Evolutionary conservation across 2,329 filamentous ascomycete genomes (phyloP).

Genomic region (Curvularia spicifera): DNA sequence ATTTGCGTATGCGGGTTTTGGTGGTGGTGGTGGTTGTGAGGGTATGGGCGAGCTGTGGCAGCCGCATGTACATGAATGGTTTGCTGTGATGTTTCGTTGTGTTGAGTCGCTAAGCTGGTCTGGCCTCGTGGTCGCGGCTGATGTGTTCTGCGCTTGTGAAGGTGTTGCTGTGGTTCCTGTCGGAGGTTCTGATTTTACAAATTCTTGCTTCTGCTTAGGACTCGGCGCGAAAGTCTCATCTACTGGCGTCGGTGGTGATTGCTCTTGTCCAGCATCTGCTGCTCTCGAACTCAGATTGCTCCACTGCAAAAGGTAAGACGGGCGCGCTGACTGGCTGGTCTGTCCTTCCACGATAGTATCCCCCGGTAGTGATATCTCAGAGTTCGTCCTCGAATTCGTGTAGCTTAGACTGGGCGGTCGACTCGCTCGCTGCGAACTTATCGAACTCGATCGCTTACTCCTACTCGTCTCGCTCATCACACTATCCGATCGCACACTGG

Average conservation of each 20-base stretch:
- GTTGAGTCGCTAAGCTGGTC: not conserved
- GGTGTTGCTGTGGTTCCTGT: not conserved
- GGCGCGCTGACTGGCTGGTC: constrained; percentile 10
- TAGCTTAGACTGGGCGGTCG: constrained; percentile 31
- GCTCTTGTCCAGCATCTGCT: not conserved
- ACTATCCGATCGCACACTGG: constrained; percentile 23
- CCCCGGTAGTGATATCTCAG: constrained; percentile 27
- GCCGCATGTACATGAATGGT: constrained; percentile 23
- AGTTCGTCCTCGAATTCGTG: constrained; percentile 33
- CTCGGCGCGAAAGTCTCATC: not conserved
- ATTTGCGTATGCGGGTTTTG: constrained; percentile 26
- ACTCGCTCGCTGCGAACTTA: constrained; percentile 26
- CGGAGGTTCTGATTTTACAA: not conserved
- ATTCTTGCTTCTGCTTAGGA: not conserved
- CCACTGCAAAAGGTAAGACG: constrained; percentile 15
- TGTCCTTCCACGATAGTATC: constrained; percentile 12
- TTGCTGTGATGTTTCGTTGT: not conserved
- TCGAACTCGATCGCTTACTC: constrained; percentile 28
- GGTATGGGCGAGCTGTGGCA: constrained; percentile 13
- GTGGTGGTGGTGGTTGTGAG: not conserved
- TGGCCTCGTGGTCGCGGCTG: not conserved
- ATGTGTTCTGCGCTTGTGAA: not conserved
- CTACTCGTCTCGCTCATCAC: constrained; percentile 13
- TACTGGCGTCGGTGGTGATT: not conserved
- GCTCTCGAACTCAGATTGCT: not conserved